Base-by-base conservation (phyloP, 2,329 filamentous ascomycete genomes). In the Colletotrichum somersetense region DNA sequence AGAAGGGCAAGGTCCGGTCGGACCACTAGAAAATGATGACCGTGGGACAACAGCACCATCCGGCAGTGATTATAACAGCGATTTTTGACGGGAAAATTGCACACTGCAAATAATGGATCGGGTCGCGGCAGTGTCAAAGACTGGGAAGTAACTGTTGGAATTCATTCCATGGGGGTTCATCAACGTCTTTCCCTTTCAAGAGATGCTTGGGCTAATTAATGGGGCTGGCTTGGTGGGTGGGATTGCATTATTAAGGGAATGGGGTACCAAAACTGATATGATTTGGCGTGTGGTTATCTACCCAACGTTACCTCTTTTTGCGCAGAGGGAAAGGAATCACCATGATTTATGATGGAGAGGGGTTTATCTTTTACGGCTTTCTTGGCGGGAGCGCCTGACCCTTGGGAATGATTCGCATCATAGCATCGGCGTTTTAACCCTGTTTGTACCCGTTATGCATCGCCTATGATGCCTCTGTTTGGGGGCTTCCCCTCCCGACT, bases 341-440 rank as follows among this genome's bases (percentile, higher is more conserved):
- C 59, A 69, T 69, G 69, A 69, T 48, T 72, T 62, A 69, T 52
- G 69, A 72, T 52, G 69, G 65, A 62, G 68, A 57, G 40, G 35
- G 55, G 46, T 35, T 18, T 48, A 12, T 48, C 20, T 48, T 57
- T 64, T 53, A 69, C 46, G 66, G 55, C 66, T 68, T 53, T 64
- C 48, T 56, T 72, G 66, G 61, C 58, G 59, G 66, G 48, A 72
- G 52, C 66, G 46, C 26, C 59, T 61, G 56, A 26, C 59, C 59
- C 40, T 69, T 48, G 62, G 50, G 66, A 26, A 65, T 72, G 69
- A 26, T 61, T 56, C 69, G 61, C 69, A 69, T 64, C 71, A 73
- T 73, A 73, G 71, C 71, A 73, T 66, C 67, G 71, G 71, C 71
- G 71, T 73, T 73, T 56, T 42, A 56, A 58, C 42, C 48, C 48